A percentile compares a stretch with the other conserved stretches of the same genome.
These are phyloP conservation scores for Neofusicoccum sp. DNA, from an alignment of 2,329 filamentous ascomycete genomes.

Conservation along the genomic window DNA sequence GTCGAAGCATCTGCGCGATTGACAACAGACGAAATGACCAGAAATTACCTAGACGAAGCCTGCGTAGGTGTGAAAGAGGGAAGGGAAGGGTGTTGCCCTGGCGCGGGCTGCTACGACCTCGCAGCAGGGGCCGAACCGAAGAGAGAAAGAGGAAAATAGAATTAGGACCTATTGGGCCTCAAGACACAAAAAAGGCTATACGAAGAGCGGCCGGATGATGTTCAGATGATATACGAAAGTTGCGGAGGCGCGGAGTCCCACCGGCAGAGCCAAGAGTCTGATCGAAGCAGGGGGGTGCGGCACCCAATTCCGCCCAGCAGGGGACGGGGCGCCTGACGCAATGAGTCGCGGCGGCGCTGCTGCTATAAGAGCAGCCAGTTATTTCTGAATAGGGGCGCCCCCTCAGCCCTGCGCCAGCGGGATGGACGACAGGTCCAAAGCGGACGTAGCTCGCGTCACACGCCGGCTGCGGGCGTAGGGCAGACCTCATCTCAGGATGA, in stretches of 20 bases:
- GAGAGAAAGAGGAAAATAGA: not conserved
- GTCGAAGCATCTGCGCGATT: not conserved
- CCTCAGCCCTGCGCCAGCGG: not conserved
- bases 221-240: constrained; percentile 15
- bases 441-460: constrained; percentile 1
- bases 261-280: not conserved
- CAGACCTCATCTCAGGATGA: not conserved
- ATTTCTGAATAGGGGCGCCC: not conserved
- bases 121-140: not conserved
- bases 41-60: not conserved
- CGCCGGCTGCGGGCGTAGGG: not conserved
- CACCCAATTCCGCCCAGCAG: not conserved
- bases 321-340: not conserved
- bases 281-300: constrained; percentile 1
- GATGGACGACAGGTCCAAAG: not conserved
- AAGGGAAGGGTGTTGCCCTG: not conserved
- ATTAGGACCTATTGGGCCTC: not conserved
- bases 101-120: not conserved
- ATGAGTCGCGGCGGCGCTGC: not conserved
- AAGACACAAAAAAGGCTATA: not conserved
- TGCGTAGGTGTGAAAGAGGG: not conserved
- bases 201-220: constrained; percentile 8
- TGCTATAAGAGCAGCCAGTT: not conserved
- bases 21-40: not conserved
- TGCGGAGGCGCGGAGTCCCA: constrained; percentile 9